phyloP scores from a whole-genome alignment of 495 filamentous ascomycete genomes.

The Bacidia rubella region DNA sequence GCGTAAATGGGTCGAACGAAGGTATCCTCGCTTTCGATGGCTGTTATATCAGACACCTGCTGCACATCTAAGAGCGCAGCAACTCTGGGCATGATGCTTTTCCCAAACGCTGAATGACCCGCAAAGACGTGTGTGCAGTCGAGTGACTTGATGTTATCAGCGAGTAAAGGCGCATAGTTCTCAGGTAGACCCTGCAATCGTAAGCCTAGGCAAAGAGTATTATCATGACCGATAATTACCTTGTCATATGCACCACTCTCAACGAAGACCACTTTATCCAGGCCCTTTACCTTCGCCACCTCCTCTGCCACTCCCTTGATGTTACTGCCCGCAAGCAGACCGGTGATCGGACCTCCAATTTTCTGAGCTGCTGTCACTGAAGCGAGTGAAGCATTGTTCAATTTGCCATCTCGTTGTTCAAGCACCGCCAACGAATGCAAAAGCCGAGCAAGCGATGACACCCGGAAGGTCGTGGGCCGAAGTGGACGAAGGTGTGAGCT shows the following conservation, averaged over 20 bases:
- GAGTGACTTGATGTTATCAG: constrained; percentile 90
- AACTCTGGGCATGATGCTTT: constrained; percentile 86
- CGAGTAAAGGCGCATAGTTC: constrained; percentile 84
- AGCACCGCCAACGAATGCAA: constrained; percentile 82
- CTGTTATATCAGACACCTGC: constrained; percentile 83
- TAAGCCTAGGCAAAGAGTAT: no score
- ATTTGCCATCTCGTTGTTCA: constrained; percentile 83
- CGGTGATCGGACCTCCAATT: constrained; percentile 74
- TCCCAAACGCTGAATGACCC: constrained; percentile 91
- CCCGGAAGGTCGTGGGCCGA: constrained; percentile 9
- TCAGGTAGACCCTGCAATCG: constrained; percentile 65
- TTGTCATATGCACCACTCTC: constrained; percentile 88
- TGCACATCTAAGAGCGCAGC: constrained; percentile 88
- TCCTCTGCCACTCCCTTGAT: constrained; percentile 71
- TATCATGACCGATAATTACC: constrained; percentile 42
- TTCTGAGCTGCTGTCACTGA: constrained; percentile 78
- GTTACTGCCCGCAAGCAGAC: constrained; percentile 72
- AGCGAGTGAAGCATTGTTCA: constrained; percentile 69
- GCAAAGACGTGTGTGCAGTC: constrained; percentile 83
- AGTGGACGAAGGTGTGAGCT: background rate
- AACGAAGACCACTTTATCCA: constrained; percentile 81
- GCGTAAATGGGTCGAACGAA: constrained; percentile 97
- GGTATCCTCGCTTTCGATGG: constrained; percentile 78
- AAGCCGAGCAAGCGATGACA: constrained; percentile 48
- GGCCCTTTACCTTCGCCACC: constrained; percentile 75